phyloP scores from a whole-genome alignment of 352 stramenopile genomes.

The Globisporangium cylindrosporum region DNA sequence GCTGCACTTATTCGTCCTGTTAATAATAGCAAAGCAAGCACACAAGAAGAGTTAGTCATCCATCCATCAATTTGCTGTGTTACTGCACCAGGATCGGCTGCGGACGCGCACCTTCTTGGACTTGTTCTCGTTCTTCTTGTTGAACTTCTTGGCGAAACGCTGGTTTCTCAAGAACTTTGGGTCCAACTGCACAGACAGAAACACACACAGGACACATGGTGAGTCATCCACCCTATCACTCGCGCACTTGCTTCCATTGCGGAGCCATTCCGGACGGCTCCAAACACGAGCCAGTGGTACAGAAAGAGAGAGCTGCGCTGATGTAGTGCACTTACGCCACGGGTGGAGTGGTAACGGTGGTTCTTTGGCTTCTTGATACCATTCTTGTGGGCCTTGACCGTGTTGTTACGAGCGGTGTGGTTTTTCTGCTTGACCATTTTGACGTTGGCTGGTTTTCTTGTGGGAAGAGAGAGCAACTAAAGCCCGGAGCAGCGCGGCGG shows the following conservation, averaged over 20 bases:
- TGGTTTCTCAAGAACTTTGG: conserved; percentile 98
- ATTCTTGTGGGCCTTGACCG: conserved; percentile 96
- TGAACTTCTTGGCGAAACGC: conserved; percentile 98
- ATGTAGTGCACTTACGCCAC: conserved; percentile 63
- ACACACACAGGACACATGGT: not conserved
- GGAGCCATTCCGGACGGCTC: not conserved
- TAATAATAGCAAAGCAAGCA: conserved; percentile 6
- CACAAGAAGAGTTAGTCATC: conserved; percentile 1
- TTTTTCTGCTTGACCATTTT: conserved; percentile 97
- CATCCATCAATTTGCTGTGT: not conserved
- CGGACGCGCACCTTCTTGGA: conserved; percentile 47
- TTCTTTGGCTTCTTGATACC: conserved; percentile 98
- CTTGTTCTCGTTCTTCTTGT: conserved; percentile 86
- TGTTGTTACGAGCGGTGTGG: conserved; percentile 97
- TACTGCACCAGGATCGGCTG: not conserved
- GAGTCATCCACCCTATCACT: not conserved
- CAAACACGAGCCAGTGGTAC: not conserved
- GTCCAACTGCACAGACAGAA: conserved; percentile 72
- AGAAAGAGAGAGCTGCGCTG: too few species aligned
- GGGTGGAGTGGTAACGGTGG: conserved; percentile 93
- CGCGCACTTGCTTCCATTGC: too few species aligned
- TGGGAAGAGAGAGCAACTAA: conserved; percentile 17
- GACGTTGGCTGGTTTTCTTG: conserved; percentile 56
- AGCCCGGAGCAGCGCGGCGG: not conserved
- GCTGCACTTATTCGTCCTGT: conserved; percentile 20